Evolutionary conservation across 1,139 yeast species (phyloP).

Genomic region (Yamadazyma blattariae): DNA sequence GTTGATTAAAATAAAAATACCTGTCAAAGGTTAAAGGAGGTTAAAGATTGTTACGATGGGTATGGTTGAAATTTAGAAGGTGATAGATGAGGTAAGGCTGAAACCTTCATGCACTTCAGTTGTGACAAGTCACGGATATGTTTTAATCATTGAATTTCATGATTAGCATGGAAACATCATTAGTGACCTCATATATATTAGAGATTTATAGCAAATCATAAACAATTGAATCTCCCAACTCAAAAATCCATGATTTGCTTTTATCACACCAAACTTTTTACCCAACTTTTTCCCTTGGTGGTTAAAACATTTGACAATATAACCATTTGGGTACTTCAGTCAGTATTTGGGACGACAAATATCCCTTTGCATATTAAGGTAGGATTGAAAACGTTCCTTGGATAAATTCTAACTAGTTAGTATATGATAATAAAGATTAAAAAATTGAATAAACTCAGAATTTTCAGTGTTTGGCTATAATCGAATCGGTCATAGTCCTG

Average conservation of each 20-base stretch:
- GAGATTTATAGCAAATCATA: not conserved
- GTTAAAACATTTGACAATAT: too few species aligned
- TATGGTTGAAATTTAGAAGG: too few species aligned
- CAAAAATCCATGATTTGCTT: constrained; percentile 1
- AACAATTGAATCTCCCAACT: constrained; percentile 1
- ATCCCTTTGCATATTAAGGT: too few species aligned
- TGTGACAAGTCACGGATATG: constrained; percentile 18
- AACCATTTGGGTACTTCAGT: too few species aligned
- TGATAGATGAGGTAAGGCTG: too few species aligned
- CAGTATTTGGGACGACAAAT: too few species aligned
- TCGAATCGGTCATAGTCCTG: constrained; percentile 60
- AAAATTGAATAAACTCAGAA: constrained; percentile 30
- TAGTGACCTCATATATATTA: constrained; percentile 22
- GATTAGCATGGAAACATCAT: constrained; percentile 56
- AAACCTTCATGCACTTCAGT: constrained; percentile 11
- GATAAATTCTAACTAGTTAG: constrained; percentile 10
- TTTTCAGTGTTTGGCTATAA: constrained; percentile 54
- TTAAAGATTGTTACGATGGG: too few species aligned
- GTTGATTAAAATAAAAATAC: too few species aligned
- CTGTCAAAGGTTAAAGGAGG: too few species aligned
- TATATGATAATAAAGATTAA: constrained; percentile 8
- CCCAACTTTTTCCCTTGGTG: too few species aligned
- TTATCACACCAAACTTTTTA: too few species aligned
- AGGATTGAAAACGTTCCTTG: too few species aligned
- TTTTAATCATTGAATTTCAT: constrained; percentile 46